Evolutionary conservation across 306 rosid species (phyloP), one percentile per base, ranked within the genome.

Genomic region (Quercus agrifolia): DNA sequence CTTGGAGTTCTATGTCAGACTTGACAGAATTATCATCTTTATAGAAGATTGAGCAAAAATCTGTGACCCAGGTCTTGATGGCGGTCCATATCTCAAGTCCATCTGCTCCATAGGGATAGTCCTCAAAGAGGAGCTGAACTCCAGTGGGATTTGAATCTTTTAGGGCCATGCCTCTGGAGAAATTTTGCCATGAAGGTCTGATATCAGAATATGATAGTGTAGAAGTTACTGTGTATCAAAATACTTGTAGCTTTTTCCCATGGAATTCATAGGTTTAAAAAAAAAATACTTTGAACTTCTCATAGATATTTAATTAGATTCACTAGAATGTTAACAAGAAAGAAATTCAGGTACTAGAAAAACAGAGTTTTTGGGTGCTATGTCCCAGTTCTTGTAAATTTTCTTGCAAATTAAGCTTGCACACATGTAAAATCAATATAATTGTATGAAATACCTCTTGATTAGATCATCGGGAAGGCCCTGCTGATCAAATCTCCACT

Each of bases 71-170:
- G 54, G 84, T 63, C 78, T 89, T 89, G 67, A 93, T 91, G 76
- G 92, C 87, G 11, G 81, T 71, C 96, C 96, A 93, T 82, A 93
- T 89, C 73, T 91, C 94, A 74, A 91, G 88, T 73, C 96, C 97
- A 75, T 93, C 96, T 30, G 74, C 84, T 63, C 88, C 96, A 76
- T 91, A 93, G 19, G 97, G 97, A 73, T 93, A 93, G 76, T 93
- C 97, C 58, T 62, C 25, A 73, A 91, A 38, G 51, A 91, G 78
- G 74, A 93, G 92, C 57, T 61, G 82, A 81, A 93, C 80, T 71
- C 92, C 94, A 2, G 82, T 72, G 6, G 82, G 80, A 74, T 89
- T 78, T 74, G 79, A 70, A 64, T 85, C 93, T 83, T 72, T 27
- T 70, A 80, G 2, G 31, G 94, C 97, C 92, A 93, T 81, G 62